These are phyloP conservation scores for Biscogniauxia mediterranea DNA, from an alignment of 2,329 filamentous ascomycete genomes.

Conservation along the genomic window DNA sequence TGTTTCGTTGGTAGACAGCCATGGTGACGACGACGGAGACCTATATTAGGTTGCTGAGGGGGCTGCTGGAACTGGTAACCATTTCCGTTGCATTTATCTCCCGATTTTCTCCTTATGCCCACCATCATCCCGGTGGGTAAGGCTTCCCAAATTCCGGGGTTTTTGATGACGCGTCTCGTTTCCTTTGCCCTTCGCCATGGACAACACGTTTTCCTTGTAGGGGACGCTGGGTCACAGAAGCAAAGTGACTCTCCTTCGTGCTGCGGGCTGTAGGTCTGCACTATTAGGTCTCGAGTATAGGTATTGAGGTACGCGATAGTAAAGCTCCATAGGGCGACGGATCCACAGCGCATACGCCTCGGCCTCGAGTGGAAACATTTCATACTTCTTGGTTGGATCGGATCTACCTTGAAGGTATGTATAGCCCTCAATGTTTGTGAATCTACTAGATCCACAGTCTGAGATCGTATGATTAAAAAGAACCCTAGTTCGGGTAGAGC, in stretches of 20 bases:
- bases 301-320: conserved; percentile 61
- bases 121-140: conserved; percentile 60
- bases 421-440: conserved; percentile 54
- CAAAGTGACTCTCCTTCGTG: conserved; percentile 56
- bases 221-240: conserved; percentile 46
- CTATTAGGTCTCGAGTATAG: conserved; percentile 59
- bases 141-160: conserved; percentile 65
- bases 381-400: conserved; percentile 58
- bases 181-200: conserved; percentile 52
- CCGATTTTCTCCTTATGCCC: conserved; percentile 54
- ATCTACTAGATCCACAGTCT: conserved; percentile 60
- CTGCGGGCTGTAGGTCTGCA: conserved; percentile 61
- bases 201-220: conserved; percentile 44
- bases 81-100: conserved; percentile 23
- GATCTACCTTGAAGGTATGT: conserved; percentile 60
- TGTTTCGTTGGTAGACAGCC: conserved; percentile 14
- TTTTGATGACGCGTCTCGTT: conserved; percentile 51
- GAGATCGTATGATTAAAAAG: conserved; percentile 58
- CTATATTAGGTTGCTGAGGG: conserved; percentile 19
- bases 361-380: conserved; percentile 56
- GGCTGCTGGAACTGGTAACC: conserved; percentile 15
- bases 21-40: conserved; percentile 32
- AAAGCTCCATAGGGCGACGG: conserved; percentile 58
- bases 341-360: conserved; percentile 52
- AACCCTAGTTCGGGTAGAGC: conserved; percentile 56